Base-by-base conservation (phyloP, 1,284 basidiomycete species). In the Irpex sp. region DNA sequence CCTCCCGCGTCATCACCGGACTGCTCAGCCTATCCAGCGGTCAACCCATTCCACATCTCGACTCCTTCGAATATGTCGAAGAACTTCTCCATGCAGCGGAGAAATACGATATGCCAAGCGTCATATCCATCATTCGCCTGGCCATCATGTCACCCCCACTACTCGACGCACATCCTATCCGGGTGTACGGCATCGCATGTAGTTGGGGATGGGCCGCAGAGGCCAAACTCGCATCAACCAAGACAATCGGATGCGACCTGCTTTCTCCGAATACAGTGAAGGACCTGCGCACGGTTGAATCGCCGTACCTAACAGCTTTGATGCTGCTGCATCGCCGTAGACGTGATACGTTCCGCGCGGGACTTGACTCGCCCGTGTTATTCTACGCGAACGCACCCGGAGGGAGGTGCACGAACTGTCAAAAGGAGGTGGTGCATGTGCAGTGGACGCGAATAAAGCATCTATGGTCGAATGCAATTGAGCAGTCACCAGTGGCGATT, bases 91-190 rank as follows among this genome's bases (percentile, higher is more conserved):
- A 78, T 61, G 84, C 83, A 0, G 81, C 85, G 0, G 86, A 88
- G 65, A 87, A 87, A 67, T 88, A 86, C 70, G 87, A 88, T 52
- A 86, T 86, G 81, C 78, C 83, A 0, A 82, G 84, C 0, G 82
- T 83, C 4, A 72, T 78, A 57, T 83, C 83, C 13, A 78, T 85
- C 63, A 68, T 86, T 55, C 83, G 84, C 15, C 77, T 81, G 51
- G 76, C 81, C 4, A 72, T 85, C 57, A 76, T 82, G 68, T 80
- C 78, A 0, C 81, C 81, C 0, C 70, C 76, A 0, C 74, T 85
- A 58, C 70, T 80, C 13, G 74, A 77, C 44, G 74, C 81, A 37
- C 81, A 84, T 0, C 74, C 72, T 1, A 58, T 88, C 6, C 80
- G 82, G 11, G 72, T 87, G 11, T 89, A 86, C 65, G 76, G 79